Evolutionary conservation across 2,329 filamentous ascomycete species (phyloP).

Genomic region (Huntiella omanensis): DNA sequence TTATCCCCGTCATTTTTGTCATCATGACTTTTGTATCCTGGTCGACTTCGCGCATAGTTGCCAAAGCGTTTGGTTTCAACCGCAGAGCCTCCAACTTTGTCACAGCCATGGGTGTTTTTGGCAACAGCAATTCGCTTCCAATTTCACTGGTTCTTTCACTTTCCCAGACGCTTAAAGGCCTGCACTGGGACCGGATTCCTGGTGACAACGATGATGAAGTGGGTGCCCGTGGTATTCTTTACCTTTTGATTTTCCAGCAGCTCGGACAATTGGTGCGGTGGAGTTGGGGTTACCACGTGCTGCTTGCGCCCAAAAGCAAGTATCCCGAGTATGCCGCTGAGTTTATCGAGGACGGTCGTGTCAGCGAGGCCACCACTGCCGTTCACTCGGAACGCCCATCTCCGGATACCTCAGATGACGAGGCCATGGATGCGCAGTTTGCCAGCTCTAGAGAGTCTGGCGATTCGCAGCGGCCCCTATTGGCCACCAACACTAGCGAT

Average conservation of each 20-base stretch:
- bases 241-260: conserved; percentile 93
- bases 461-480: conserved; percentile 6
- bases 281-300: conserved; percentile 94
- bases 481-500: background rate
- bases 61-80: conserved; percentile 60
- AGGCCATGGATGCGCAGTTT: conserved; percentile 16
- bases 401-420: conserved; percentile 29
- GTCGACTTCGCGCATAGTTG: conserved; percentile 49
- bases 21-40: conserved; percentile 81
- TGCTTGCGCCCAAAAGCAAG: conserved; percentile 67
- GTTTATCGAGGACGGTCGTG: conserved; percentile 21
- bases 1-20: conserved; percentile 89
- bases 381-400: conserved; percentile 30
- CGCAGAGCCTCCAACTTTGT: conserved; percentile 86
- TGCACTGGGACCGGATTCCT: conserved; percentile 84
- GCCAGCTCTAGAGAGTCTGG: conserved; percentile 4
- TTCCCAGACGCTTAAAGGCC: conserved; percentile 73
- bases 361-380: conserved; percentile 31
- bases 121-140: conserved; percentile 93
- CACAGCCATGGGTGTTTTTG: conserved; percentile 91
- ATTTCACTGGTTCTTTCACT: conserved; percentile 91
- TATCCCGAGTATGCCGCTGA: conserved; percentile 45
- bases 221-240: conserved; percentile 79
- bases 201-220: conserved; percentile 94
- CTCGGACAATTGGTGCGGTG: conserved; percentile 86